These are phyloP conservation scores for Pythium dissimile DNA, from an alignment of 352 stramenopile genomes.

Conservation along the genomic window DNA sequence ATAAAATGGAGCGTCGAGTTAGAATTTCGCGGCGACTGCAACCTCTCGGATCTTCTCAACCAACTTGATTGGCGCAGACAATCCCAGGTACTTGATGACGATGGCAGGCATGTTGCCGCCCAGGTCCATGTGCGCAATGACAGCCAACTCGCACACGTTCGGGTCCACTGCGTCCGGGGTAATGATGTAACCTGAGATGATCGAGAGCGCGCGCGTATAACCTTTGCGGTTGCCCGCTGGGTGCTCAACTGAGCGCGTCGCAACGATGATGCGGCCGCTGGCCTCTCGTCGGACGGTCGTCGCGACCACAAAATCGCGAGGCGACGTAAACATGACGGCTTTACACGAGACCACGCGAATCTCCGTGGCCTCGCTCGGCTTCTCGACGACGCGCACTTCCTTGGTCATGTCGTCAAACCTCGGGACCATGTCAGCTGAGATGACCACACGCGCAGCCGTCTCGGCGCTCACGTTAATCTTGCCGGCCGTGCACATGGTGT, in stretches of 20 bases:
- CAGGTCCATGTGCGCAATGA: conserved; percentile 79
- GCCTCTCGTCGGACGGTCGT: conserved; percentile 49
- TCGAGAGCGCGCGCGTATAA: conserved; percentile 22
- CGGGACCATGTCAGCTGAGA: conserved; percentile 53
- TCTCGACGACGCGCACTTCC: conserved; percentile 58
- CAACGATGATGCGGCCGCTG: conserved; percentile 58
- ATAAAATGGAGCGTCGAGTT: conserved; percentile 1
- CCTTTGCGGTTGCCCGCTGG: conserved; percentile 38
- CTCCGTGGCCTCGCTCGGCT: conserved; percentile 58
- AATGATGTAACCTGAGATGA: conserved; percentile 73
- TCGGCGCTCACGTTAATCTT: conserved; percentile 51
- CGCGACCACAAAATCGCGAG: conserved; percentile 69
- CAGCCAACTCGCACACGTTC: conserved; percentile 57
- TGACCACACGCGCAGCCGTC: conserved; percentile 48
- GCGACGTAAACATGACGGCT: conserved; percentile 72
- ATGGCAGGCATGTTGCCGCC: conserved; percentile 63
- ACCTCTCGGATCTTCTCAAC: conserved; percentile 63
- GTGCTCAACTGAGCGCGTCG: conserved; percentile 67
- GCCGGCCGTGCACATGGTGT: conserved; percentile 69
- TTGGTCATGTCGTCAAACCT: conserved; percentile 84
- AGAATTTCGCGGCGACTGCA: conserved; percentile 12
- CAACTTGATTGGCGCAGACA: conserved; percentile 80
- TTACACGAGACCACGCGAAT: conserved; percentile 59
- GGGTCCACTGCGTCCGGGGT: conserved; percentile 56
- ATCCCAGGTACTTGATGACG: conserved; percentile 70